phyloP scores from a whole-genome alignment of 768 basidiomycete species.

The Chiua virens region DNA sequence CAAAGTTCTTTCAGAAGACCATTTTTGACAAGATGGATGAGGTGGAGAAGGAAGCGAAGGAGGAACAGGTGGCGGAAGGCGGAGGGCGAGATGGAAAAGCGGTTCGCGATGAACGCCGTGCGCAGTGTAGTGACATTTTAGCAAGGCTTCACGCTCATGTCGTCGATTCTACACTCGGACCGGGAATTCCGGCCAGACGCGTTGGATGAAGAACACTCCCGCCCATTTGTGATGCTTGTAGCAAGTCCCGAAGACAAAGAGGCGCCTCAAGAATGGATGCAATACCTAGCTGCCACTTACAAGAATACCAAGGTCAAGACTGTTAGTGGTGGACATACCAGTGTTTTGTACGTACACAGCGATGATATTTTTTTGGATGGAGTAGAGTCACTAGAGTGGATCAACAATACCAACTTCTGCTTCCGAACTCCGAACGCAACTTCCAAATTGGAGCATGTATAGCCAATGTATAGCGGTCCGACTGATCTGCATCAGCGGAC shows the following conservation, averaged over 20 bases:
- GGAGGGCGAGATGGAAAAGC: constrained; percentile 44
- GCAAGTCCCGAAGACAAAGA: constrained; percentile 41
- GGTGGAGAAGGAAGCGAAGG: constrained; percentile 36
- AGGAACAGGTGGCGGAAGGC: constrained; percentile 36
- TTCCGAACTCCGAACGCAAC: no score
- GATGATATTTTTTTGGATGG: constrained; percentile 39
- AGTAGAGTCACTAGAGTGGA: no score
- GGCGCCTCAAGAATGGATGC: constrained; percentile 42
- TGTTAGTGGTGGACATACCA: constrained; percentile 51
- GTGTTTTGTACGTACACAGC: constrained; percentile 39
- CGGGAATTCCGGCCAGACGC: constrained; percentile 48
- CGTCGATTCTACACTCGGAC: constrained; percentile 45
- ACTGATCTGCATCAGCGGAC: no score
- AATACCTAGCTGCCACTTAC: constrained; percentile 48
- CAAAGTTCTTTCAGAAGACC: constrained; percentile 42
- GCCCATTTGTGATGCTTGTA: constrained; percentile 46
- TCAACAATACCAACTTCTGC: no score
- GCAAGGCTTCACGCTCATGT: constrained; percentile 50
- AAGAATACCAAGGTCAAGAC: constrained; percentile 41
- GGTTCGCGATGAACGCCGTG: constrained; percentile 41
- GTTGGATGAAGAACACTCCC: constrained; percentile 46
- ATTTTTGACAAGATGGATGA: constrained; percentile 44
- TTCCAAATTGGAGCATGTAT: no score
- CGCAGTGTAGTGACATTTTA: constrained; percentile 50
- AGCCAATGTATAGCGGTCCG: no score